Percentiles rank a stretch among this genome's conserved stretches.
phyloP scores from a whole-genome alignment of 164 flowering plant species.

The Annona squamosa region DNA sequence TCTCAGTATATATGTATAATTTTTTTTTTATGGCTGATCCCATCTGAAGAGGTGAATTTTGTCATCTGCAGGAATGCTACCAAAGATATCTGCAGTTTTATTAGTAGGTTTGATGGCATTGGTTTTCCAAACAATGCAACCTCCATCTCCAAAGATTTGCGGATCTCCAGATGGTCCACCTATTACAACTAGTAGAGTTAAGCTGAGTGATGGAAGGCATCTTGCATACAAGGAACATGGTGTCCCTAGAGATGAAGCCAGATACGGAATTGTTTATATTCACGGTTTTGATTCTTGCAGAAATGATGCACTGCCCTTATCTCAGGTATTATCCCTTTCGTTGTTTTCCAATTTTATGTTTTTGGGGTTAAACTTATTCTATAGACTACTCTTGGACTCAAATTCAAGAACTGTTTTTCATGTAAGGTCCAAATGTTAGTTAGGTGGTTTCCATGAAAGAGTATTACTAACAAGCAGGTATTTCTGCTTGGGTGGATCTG shows the following conservation, averaged over 20 bases:
- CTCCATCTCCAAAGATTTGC: constrained; percentile 48
- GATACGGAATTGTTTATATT: constrained; percentile 40
- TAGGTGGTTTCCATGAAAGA: too few relatives aligned
- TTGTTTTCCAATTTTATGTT: not conserved
- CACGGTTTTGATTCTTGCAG: constrained; percentile 56
- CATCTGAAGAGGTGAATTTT: not conserved
- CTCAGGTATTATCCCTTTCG: constrained; percentile 34
- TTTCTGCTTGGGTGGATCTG: not conserved
- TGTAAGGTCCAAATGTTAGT: too few relatives aligned
- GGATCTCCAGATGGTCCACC: constrained; percentile 57
- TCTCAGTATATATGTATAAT: not conserved
- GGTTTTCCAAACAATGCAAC: constrained; percentile 47
- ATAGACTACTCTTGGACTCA: too few relatives aligned
- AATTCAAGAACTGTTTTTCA: too few relatives aligned
- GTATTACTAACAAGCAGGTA: not conserved
- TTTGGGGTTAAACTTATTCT: too few relatives aligned
- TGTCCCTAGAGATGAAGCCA: constrained; percentile 48
- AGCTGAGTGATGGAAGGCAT: constrained; percentile 68
- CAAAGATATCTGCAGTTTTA: constrained; percentile 21
- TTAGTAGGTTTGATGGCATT: constrained; percentile 40
- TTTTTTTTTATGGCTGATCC: not conserved
- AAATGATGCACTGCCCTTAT: constrained; percentile 25
- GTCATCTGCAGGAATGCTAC: constrained; percentile 31
- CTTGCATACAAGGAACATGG: constrained; percentile 72
- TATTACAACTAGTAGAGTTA: constrained; percentile 54